Conservation (phyloP, 345 rosid species). For the Gossypium australe region DNA sequence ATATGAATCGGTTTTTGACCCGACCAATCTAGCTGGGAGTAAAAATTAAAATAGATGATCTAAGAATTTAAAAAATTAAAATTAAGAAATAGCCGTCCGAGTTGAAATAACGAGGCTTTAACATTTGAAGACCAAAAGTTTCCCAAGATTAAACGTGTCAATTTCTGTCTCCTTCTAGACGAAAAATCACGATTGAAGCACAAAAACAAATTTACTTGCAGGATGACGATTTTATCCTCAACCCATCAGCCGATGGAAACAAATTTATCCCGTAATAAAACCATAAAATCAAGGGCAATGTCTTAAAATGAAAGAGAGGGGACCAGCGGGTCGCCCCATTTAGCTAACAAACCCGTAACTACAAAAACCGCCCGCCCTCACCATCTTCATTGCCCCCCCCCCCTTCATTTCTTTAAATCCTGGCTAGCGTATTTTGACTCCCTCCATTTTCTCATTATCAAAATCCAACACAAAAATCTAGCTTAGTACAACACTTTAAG, state of each 20-base stretch:
- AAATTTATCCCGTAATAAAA: not conserved
- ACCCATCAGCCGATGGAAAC: too few relatives aligned
- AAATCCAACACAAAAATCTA: constrained; percentile 6
- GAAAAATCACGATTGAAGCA: not conserved
- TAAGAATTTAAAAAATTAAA: not conserved
- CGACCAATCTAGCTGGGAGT: too few relatives aligned
- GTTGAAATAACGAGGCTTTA: not conserved
- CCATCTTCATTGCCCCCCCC: not conserved
- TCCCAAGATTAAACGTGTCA: not conserved
- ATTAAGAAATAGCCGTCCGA: not conserved
- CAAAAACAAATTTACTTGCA: not conserved
- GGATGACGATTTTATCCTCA: not conserved
- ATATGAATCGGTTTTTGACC: too few relatives aligned
- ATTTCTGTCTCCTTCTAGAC: not conserved
- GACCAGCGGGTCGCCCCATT: not conserved
- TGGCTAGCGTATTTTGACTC: not conserved
- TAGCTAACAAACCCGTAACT: constrained; percentile 2
- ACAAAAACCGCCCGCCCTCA: not conserved
- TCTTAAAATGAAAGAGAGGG: not conserved
- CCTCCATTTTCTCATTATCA: not conserved
- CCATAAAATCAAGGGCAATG: not conserved
- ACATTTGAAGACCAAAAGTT: not conserved
- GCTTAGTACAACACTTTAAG: not conserved
- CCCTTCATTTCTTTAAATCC: not conserved
- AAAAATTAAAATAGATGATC: not conserved